Evolutionary conservation across 2,329 filamentous ascomycete genomes (phyloP).

Genomic region (Neocatenulostroma microsporum): DNA sequence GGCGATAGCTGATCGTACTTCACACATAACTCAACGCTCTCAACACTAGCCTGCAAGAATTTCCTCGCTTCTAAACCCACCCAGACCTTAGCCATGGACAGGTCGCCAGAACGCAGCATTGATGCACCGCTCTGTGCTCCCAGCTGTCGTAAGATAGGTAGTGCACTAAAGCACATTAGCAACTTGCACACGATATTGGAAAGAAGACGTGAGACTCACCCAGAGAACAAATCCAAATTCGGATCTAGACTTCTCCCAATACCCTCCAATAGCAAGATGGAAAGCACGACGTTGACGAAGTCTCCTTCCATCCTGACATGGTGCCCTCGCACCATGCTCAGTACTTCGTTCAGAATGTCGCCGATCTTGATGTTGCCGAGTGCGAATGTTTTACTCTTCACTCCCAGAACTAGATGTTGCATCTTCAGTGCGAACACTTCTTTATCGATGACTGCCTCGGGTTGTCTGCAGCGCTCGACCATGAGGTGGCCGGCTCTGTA

Average conservation of each 20-base stretch:
- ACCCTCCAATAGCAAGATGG: constrained; percentile 84
- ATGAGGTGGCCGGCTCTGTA: constrained; percentile 92
- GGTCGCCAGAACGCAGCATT: constrained; percentile 42
- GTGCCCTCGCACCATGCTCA: constrained; percentile 83
- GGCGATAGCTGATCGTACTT: constrained; percentile 84
- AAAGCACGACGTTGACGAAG: constrained; percentile 96
- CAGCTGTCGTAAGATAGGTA: constrained; percentile 84
- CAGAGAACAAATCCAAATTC: constrained; percentile 74
- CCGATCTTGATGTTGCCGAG: constrained; percentile 93
- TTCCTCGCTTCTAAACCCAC: constrained; percentile 79
- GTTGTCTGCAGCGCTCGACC: constrained; percentile 90
- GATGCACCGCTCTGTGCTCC: constrained; percentile 65
- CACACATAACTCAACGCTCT: constrained; percentile 82
- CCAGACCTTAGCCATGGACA: constrained; percentile 80
- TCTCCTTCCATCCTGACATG: constrained; percentile 94
- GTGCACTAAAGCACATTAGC: constrained; percentile 51
- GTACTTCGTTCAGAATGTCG: constrained; percentile 82
- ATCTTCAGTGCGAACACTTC: constrained; percentile 93
- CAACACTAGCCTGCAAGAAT: constrained; percentile 82
- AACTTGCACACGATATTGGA: constrained; percentile 2
- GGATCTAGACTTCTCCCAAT: constrained; percentile 86
- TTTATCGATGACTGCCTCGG: constrained; percentile 76
- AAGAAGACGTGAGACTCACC: constrained; percentile 38
- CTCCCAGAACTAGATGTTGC: constrained; percentile 87
- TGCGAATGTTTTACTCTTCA: constrained; percentile 85